phyloP scores from a whole-genome alignment of 2,329 filamentous ascomycete species.

The Penicillium sp. region DNA sequence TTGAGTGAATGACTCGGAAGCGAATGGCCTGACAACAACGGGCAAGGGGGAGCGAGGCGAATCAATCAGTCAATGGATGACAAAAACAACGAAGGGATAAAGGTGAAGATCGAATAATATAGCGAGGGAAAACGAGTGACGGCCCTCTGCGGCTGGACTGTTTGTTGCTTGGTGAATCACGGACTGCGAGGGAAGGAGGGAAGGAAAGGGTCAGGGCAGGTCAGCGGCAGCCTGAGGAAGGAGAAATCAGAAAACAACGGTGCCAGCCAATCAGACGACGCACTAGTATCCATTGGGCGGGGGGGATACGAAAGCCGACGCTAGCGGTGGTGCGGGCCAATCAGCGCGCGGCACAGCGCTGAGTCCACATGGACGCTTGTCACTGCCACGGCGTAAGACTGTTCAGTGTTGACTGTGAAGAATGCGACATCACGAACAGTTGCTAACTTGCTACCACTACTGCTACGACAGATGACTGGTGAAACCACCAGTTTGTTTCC shows the following conservation, averaged over 20 bases:
- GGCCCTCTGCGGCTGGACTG: background rate
- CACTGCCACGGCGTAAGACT: background rate
- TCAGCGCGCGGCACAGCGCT: background rate
- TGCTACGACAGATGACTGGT: background rate
- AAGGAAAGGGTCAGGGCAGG: too few relatives aligned
- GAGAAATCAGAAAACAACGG: background rate
- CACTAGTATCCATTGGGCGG: background rate
- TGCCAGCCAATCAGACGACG: background rate
- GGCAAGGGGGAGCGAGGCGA: background rate
- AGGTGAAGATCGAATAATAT: background rate
- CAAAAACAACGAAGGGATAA: background rate
- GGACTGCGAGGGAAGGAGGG: slow-evolving; percentile 1
- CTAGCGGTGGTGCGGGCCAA: background rate
- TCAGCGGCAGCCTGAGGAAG: background rate
- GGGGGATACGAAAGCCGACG: slow-evolving; percentile 1
- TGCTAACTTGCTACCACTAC: background rate
- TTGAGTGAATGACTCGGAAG: background rate
- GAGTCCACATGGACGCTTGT: background rate
- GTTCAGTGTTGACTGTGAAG: too few relatives aligned
- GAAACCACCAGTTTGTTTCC: background rate
- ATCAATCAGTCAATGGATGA: background rate
- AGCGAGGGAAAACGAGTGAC: background rate
- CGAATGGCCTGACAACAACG: background rate
- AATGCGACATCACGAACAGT: background rate
- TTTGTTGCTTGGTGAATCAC: background rate